phyloP scores from a whole-genome alignment of 768 basidiomycete genomes.

The Wakefieldia striispora region DNA sequence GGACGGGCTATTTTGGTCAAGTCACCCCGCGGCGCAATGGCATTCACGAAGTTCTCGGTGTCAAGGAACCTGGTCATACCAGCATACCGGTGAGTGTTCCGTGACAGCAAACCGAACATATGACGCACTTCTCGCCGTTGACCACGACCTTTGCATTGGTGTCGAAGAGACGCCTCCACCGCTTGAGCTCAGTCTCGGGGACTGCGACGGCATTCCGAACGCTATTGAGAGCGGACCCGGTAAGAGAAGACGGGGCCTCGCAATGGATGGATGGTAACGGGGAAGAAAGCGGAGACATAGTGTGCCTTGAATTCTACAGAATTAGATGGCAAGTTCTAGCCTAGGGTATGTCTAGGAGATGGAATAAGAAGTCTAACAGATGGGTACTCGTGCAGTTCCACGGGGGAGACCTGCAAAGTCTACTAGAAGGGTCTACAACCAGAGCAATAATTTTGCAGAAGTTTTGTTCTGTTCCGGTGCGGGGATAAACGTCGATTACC shows the following conservation, averaged over 20 bases:
- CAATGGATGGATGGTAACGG: conserved; percentile 52
- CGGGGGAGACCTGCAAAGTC: too few relatives aligned
- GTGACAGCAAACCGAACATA: conserved; percentile 15
- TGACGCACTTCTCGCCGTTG: conserved; percentile 78
- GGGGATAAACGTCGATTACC: conserved; percentile 35
- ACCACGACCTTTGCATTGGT: conserved; percentile 68
- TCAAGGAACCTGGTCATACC: conserved; percentile 68
- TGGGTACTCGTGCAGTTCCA: not conserved
- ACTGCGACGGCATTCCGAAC: conserved; percentile 68
- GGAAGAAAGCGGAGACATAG: conserved; percentile 40
- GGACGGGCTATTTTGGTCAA: conserved; percentile 81
- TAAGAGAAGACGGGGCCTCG: conserved; percentile 44
- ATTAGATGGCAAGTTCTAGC: conserved; percentile 28
- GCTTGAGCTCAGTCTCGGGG: conserved; percentile 80
- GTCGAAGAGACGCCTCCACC: conserved; percentile 90
- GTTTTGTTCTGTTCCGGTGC: conserved; percentile 1
- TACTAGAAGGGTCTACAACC: too few relatives aligned
- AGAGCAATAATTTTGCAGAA: too few relatives aligned
- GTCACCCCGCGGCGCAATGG: conserved; percentile 87
- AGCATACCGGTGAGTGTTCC: conserved; percentile 8
- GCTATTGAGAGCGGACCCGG: conserved; percentile 55
- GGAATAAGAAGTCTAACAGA: conserved; percentile 11
- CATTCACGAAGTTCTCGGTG: conserved; percentile 87
- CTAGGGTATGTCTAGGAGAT: conserved; percentile 36
- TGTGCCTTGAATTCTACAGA: conserved; percentile 17